These are phyloP conservation scores for Trichosporon faecale DNA, from an alignment of 1,284 basidiomycete species.

Conservation along the genomic window DNA sequence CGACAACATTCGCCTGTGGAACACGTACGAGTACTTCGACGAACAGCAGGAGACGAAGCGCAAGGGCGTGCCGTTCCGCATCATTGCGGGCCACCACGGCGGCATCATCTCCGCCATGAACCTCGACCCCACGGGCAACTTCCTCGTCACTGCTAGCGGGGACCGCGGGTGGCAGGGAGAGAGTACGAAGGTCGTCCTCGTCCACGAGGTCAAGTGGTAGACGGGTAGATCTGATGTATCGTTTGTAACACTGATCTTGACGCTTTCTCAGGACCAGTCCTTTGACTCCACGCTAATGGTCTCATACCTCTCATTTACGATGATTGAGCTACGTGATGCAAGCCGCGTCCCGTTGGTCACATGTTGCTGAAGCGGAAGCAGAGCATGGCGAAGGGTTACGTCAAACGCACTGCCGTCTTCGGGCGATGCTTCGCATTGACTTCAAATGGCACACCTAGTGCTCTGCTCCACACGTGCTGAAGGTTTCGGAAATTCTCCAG, in stretches of 20 bases:
- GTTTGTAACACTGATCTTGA: not conserved
- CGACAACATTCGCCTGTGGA: constrained; percentile 94
- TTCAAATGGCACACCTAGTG: not conserved
- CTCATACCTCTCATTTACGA: no score
- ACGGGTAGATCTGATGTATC: not conserved
- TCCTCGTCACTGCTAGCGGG: constrained; percentile 86
- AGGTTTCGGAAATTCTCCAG: no score
- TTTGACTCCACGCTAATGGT: no score
- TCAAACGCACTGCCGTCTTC: no score
- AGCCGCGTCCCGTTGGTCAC: no score
- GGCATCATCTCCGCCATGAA: constrained; percentile 86
- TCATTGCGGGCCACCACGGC: constrained; percentile 94
- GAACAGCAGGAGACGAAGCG: constrained; percentile 58
- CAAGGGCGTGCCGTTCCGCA: constrained; percentile 76
- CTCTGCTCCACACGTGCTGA: not conserved
- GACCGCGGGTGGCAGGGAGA: constrained; percentile 91
- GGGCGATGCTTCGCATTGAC: no score
- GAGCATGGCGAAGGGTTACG: no score
- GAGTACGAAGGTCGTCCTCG: constrained; percentile 79
- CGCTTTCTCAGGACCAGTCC: no score
- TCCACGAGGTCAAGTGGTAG: constrained; percentile 74
- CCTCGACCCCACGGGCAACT: constrained; percentile 77
- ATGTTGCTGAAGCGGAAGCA: not conserved
- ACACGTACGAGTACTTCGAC: constrained; percentile 72
- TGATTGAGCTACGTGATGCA: no score